phyloP scores from a whole-genome alignment of 2,329 filamentous ascomycete genomes.

The Alternaria solani region DNA sequence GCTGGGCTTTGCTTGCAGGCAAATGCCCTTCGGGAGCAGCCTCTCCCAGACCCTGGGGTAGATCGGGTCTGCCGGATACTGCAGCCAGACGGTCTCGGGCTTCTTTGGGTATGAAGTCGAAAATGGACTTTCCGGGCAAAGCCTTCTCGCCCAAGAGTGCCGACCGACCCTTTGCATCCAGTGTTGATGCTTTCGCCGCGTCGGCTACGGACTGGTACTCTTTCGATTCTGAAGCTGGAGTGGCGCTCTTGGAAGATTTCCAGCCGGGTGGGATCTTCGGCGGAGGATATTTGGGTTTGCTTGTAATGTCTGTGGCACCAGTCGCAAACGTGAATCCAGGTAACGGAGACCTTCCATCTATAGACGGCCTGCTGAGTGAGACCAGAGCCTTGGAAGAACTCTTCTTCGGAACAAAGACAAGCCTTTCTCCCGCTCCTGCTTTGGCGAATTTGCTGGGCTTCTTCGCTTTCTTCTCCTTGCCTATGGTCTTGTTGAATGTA shows the following conservation, averaged over 20 bases:
- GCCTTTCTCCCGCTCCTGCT: slow-evolving; percentile 70
- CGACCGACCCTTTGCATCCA: slow-evolving; percentile 80
- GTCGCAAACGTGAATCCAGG: slow-evolving; percentile 79
- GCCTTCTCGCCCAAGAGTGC: slow-evolving; percentile 80
- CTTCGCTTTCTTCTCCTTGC: slow-evolving; percentile 80
- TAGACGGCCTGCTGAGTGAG: slow-evolving; percentile 69
- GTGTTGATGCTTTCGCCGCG: slow-evolving; percentile 76
- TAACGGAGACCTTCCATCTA: slow-evolving; percentile 81
- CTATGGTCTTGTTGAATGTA: slow-evolving; percentile 82
- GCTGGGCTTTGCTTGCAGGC: slow-evolving; percentile 68
- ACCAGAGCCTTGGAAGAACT: slow-evolving; percentile 53
- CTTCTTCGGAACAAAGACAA: slow-evolving; percentile 79
- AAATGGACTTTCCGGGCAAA: slow-evolving; percentile 91
- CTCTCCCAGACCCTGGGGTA: slow-evolving; percentile 81
- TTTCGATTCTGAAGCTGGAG: slow-evolving; percentile 41
- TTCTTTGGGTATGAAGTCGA: slow-evolving; percentile 85
- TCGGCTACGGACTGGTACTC: slow-evolving; percentile 72
- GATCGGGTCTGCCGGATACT: slow-evolving; percentile 75
- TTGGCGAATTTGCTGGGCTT: slow-evolving; percentile 63
- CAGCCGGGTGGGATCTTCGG: slow-evolving; percentile 77
- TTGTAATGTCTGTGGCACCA: slow-evolving; percentile 52
- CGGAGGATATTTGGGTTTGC: slow-evolving; percentile 64
- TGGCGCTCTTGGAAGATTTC: slow-evolving; percentile 63
- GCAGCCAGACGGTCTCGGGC: slow-evolving; percentile 78
- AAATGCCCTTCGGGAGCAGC: slow-evolving; percentile 70